phyloP scores from a whole-genome alignment of 2,329 filamentous ascomycete genomes.

The Thelonectria blattea region DNA sequence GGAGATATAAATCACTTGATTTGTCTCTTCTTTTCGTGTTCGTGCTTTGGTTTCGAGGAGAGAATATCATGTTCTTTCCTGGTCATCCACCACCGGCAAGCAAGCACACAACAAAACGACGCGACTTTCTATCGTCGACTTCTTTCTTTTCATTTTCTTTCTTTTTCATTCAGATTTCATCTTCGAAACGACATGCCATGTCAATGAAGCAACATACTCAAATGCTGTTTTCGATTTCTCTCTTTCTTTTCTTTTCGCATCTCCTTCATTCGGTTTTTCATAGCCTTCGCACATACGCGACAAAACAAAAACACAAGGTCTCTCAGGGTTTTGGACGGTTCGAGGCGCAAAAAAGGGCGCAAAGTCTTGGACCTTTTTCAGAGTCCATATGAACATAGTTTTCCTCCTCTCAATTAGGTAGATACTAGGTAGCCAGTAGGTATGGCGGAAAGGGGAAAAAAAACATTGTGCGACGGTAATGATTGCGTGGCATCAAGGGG shows the following conservation, averaged over 20 bases:
- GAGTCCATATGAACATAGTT: not conserved
- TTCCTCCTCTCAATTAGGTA: no score
- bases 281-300: not conserved
- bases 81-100: not conserved
- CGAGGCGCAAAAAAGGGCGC: not conserved
- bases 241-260: not conserved
- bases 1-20: constrained; percentile 41
- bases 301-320: not conserved
- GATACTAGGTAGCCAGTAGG: no score
- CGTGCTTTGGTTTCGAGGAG: not conserved
- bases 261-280: not conserved
- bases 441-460: no score
- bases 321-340: no score
- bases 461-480: no score
- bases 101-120: not conserved
- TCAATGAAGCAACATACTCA: not conserved
- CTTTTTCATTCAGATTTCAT: not conserved
- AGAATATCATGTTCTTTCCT: not conserved
- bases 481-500: no score
- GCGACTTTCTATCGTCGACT: not conserved
- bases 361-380: not conserved
- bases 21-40: not conserved
- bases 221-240: not conserved
- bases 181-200: not conserved
- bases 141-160: not conserved